These are phyloP conservation scores for Wilcoxina mikolae DNA, from an alignment of 495 filamentous ascomycete genomes.

Conservation along the genomic window DNA sequence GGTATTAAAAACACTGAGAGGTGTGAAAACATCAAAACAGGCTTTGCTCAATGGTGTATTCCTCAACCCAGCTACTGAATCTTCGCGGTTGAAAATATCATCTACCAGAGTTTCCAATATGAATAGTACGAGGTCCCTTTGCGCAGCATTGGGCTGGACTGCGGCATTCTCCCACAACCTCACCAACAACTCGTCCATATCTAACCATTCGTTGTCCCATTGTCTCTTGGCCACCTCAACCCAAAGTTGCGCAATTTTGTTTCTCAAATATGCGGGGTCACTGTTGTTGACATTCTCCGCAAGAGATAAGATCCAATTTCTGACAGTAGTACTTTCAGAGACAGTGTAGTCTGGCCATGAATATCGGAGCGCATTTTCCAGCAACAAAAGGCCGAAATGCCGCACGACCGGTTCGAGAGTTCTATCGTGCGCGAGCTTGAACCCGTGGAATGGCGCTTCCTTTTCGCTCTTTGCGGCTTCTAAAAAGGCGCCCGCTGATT, in stretches of 20 bases:
- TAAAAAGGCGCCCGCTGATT: constrained; percentile 67
- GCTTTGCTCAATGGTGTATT: constrained; percentile 71
- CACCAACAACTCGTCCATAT: constrained; percentile 78
- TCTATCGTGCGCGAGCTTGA: constrained; percentile 57
- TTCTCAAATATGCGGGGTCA: constrained; percentile 73
- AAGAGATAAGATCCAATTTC: constrained; percentile 59
- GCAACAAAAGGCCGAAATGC: constrained; percentile 79
- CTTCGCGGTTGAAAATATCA: constrained; percentile 82
- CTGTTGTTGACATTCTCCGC: constrained; percentile 48
- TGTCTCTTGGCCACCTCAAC: constrained; percentile 82
- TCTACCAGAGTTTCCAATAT: constrained; percentile 89
- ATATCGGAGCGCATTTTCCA: constrained; percentile 77
- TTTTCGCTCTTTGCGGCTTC: constrained; percentile 64
- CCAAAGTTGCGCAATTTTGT: constrained; percentile 93
- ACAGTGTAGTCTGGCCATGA: constrained; percentile 55
- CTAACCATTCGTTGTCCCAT: constrained; percentile 81
- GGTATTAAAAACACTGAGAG: constrained; percentile 55
- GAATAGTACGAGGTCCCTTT: constrained; percentile 46
- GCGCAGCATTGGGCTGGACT: constrained; percentile 23
- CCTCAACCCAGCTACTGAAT: constrained; percentile 65
- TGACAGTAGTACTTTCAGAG: constrained; percentile 49
- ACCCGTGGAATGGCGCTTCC: constrained; percentile 73
- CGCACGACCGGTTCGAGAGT: constrained; percentile 64
- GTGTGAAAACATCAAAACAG: constrained; percentile 84
- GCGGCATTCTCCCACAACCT: constrained; percentile 53